These are phyloP conservation scores for Dimargaris verticillata DNA, from an alignment of 192 early-diverging fungal genomes.

Conservation along the genomic window DNA sequence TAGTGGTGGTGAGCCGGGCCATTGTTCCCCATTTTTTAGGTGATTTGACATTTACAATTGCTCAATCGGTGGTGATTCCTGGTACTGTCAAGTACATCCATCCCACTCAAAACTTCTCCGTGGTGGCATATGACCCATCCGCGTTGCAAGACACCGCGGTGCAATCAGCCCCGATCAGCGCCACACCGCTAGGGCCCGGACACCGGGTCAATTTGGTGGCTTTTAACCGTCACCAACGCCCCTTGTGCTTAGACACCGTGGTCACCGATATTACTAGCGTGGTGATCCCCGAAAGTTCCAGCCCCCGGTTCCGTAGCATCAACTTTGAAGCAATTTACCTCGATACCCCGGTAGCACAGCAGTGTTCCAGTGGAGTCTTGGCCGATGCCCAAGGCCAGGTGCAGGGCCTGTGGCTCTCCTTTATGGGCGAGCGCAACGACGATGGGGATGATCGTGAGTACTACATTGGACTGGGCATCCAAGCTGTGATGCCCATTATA, in stretches of 20 bases:
- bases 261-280: conserved; percentile 42
- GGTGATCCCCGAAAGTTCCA: conserved; percentile 46
- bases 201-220: conserved; percentile 32
- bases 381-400: conserved; percentile 36
- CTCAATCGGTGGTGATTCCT: conserved; percentile 75
- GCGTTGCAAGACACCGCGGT: conserved; percentile 64
- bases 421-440: conserved; percentile 49
- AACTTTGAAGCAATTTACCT: conserved; percentile 60
- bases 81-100: conserved; percentile 68
- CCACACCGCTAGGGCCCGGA: conserved; percentile 16
- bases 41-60: conserved; percentile 69
- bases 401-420: conserved; percentile 48
- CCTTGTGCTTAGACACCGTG: conserved; percentile 32
- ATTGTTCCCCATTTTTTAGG: conserved; percentile 65
- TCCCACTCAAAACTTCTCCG: conserved; percentile 74
- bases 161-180: conserved; percentile 20
- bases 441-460: conserved; percentile 40
- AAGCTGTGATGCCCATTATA: conserved; percentile 21
- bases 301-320: conserved; percentile 58
- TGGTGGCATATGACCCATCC: conserved; percentile 63
- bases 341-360: conserved; percentile 43
- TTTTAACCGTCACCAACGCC: conserved; percentile 29
- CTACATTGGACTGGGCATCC: conserved; percentile 34
- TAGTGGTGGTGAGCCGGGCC: conserved; percentile 68
- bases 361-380: conserved; percentile 43